phyloP scores from a whole-genome alignment of 495 filamentous ascomycete species.

The Pseudomonodictys pantanalensis region DNA sequence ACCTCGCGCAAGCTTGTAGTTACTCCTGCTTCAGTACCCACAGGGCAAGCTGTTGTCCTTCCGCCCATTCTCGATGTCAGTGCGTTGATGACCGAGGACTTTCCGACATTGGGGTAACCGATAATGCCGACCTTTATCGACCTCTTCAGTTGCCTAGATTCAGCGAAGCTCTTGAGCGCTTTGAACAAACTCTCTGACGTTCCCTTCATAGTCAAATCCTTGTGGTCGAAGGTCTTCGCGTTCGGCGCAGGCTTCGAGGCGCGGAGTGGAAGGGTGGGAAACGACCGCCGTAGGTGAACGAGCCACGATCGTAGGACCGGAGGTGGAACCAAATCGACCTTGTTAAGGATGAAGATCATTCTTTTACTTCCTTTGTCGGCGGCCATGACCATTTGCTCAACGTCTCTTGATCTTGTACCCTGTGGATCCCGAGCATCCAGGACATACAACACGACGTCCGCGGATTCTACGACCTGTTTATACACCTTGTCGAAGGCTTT shows the following conservation, averaged over 20 bases:
- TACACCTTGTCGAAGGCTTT: constrained; percentile 92
- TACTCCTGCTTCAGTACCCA: constrained; percentile 88
- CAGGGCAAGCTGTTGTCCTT: constrained; percentile 69
- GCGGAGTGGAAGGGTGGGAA: constrained; percentile 88
- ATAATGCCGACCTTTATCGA: constrained; percentile 90
- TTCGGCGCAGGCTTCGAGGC: constrained; percentile 80
- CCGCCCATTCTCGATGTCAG: constrained; percentile 77
- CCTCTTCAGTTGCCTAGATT: constrained; percentile 77
- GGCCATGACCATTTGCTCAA: constrained; percentile 82
- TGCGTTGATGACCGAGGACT: constrained; percentile 95
- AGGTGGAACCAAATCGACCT: constrained; percentile 88
- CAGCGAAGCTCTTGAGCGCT: constrained; percentile 86
- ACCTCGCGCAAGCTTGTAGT: constrained; percentile 85
- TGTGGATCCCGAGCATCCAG: constrained; percentile 91
- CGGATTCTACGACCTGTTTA: constrained; percentile 84
- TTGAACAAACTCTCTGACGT: constrained; percentile 86
- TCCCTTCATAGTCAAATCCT: constrained; percentile 78
- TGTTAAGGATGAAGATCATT: constrained; percentile 92
- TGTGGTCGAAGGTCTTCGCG: constrained; percentile 89
- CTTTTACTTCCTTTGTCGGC: constrained; percentile 79
- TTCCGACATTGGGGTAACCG: constrained; percentile 96
- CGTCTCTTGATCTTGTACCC: constrained; percentile 83
- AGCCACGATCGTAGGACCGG: constrained; percentile 69
- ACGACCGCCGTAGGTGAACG: constrained; percentile 78
- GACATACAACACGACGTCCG: constrained; percentile 92